Conservation (phyloP, 192 early-diverging fungal genomes). For the Podila verticillata region DNA sequence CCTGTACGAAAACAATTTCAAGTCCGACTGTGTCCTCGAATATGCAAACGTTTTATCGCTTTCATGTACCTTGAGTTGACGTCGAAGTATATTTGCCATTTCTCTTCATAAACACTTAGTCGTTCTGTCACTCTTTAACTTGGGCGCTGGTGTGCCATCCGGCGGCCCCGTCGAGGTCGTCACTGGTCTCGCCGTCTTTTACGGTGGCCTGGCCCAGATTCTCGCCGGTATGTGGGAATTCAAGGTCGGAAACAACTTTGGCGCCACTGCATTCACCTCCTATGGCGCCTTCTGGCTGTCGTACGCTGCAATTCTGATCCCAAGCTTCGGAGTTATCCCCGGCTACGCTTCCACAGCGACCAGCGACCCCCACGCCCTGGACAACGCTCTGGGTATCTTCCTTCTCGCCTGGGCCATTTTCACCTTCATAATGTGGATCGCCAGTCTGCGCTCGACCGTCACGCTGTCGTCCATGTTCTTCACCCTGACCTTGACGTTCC, state of each 20-base stretch:
- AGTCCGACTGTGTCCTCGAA: not conserved
- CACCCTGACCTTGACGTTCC: constrained; percentile 71
- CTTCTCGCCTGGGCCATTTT: constrained; percentile 74
- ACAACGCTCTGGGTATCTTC: constrained; percentile 66
- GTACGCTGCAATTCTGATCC: constrained; percentile 66
- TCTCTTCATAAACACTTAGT: constrained; percentile 28
- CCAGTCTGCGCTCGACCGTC: constrained; percentile 69
- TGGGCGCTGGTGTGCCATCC: constrained; percentile 67
- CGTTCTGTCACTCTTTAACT: constrained; percentile 74
- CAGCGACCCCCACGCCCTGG: constrained; percentile 30
- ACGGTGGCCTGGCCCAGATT: constrained; percentile 80
- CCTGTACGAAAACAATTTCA: constrained; percentile 29
- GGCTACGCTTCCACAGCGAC: constrained; percentile 34
- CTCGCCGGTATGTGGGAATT: constrained; percentile 90
- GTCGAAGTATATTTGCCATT: not conserved
- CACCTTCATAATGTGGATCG: constrained; percentile 75
- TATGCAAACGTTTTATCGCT: not conserved
- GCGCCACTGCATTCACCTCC: constrained; percentile 78
- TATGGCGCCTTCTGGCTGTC: constrained; percentile 75
- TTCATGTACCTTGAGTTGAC: too few relatives aligned
- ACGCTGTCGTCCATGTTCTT: constrained; percentile 75
- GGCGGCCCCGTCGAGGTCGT: constrained; percentile 65
- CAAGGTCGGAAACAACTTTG: constrained; percentile 80
- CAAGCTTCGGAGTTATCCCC: constrained; percentile 59
- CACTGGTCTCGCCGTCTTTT: constrained; percentile 74